phyloP scores from a whole-genome alignment of 2,329 filamentous ascomycete species.

The Fusarium chaquense region DNA sequence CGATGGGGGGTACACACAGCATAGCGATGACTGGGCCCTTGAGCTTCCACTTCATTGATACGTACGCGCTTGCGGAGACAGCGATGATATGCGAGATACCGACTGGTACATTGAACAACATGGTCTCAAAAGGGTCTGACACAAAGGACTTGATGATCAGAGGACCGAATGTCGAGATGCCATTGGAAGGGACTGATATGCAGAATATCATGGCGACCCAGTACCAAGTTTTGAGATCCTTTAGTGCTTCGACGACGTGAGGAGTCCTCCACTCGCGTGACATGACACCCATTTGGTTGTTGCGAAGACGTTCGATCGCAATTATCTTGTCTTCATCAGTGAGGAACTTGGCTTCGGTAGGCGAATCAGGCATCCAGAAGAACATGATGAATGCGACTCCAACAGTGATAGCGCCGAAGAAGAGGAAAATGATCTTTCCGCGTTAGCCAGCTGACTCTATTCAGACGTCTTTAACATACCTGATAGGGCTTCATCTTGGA shows the following conservation, averaged over 20 bases:
- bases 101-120: slow-evolving; percentile 71
- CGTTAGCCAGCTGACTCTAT: accelerated
- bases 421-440: slow-evolving; percentile 62
- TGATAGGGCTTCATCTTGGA: slow-evolving; percentile 62
- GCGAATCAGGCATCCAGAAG: slow-evolving; percentile 62
- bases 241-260: slow-evolving; percentile 65
- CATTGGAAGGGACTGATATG: slow-evolving; percentile 69
- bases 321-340: slow-evolving; percentile 63
- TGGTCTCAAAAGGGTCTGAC: slow-evolving; percentile 67
- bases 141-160: slow-evolving; percentile 71
- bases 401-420: slow-evolving; percentile 65
- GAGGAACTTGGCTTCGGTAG: slow-evolving; percentile 64
- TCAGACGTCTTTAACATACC: slow-evolving; percentile 42
- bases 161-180: slow-evolving; percentile 69
- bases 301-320: slow-evolving; percentile 65
- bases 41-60: slow-evolving; percentile 66
- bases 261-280: slow-evolving; percentile 64
- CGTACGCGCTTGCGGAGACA: slow-evolving; percentile 67
- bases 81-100: slow-evolving; percentile 70
- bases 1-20: slow-evolving; percentile 68
- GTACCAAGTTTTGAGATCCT: slow-evolving; percentile 71
- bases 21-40: slow-evolving; percentile 68
- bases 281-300: slow-evolving; percentile 67
- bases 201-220: slow-evolving; percentile 67
- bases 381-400: slow-evolving; percentile 60